Conservation (phyloP, 2,329 filamentous ascomycete species). For the Didymella keratinophila region DNA sequence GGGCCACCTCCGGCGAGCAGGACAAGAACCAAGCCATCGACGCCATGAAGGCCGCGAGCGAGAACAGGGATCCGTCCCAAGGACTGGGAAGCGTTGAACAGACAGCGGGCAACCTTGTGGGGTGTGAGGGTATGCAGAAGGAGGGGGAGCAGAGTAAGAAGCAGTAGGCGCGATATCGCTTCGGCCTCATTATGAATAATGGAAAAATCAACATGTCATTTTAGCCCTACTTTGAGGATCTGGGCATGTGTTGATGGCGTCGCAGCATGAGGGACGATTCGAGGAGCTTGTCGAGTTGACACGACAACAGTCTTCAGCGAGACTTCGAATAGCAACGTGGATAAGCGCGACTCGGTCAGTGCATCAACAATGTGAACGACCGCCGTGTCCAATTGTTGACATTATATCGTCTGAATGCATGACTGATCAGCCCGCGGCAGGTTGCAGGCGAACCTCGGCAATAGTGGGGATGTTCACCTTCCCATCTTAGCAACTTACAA, state of each 20-base stretch:
- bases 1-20: conserved; percentile 69
- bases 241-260: no score
- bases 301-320: no score
- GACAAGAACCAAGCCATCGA: conserved; percentile 70
- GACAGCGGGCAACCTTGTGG: conserved; percentile 67
- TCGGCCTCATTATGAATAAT: background rate
- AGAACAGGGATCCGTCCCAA: conserved; percentile 61
- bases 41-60: conserved; percentile 67
- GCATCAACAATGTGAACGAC: no score
- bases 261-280: no score
- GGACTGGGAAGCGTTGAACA: conserved; percentile 72
- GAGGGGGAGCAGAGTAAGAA: conserved; percentile 45
- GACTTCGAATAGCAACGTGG: no score
- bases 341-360: no score
- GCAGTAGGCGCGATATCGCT: conserved; percentile 20
- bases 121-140: conserved; percentile 73
- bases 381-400: background rate
- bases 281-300: background rate
- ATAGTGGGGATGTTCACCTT: conserved; percentile 11
- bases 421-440: conserved; percentile 3
- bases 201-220: no score
- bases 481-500: conserved; percentile 15
- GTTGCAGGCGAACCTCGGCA: conserved; percentile 18
- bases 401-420: background rate
- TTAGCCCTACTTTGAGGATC: no score